A percentile compares a stretch with the other conserved stretches of the same genome.
Conservation (phyloP, 495 filamentous ascomycete genomes). For the Penicillium samsonianum region DNA sequence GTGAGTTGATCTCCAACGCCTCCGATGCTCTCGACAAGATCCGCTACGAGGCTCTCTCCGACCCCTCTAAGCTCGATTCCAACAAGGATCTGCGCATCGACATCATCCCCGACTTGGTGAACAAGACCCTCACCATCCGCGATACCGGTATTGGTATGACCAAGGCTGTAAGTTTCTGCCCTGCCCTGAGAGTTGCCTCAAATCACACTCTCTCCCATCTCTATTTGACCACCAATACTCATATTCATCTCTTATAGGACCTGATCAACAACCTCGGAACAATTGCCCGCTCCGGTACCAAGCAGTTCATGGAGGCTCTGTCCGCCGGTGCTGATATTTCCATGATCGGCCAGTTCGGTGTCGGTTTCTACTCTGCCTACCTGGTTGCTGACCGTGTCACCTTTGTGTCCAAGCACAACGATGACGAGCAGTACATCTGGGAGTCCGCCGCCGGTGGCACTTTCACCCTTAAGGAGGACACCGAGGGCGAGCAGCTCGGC, state of each 20-base stretch:
- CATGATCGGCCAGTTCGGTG: slow-evolving; percentile 99
- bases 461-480: slow-evolving; percentile 90
- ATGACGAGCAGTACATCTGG: slow-evolving; percentile 99
- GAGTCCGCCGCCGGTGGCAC: slow-evolving; percentile 97
- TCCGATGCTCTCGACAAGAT: slow-evolving; percentile 99
- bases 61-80: slow-evolving; percentile 92
- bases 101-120: slow-evolving; percentile 94
- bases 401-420: slow-evolving; percentile 96
- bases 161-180: slow-evolving; percentile 84
- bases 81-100: slow-evolving; percentile 97
- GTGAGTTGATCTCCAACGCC: slow-evolving; percentile 96
- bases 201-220: not conserved
- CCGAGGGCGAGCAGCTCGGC: slow-evolving; percentile 83
- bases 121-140: slow-evolving; percentile 93
- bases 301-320: slow-evolving; percentile 99
- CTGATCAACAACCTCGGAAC: slow-evolving; percentile 99
- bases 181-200: not conserved
- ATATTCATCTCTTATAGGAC: slow-evolving; percentile 57
- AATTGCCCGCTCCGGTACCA: slow-evolving; percentile 97
- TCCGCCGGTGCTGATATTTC: slow-evolving; percentile 98
- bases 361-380: slow-evolving; percentile 99
- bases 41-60: slow-evolving; percentile 95
- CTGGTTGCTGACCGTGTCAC: slow-evolving; percentile 96
- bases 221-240: not conserved
- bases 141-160: slow-evolving; percentile 99